These are phyloP conservation scores for Tricholomella constricta DNA, from an alignment of 768 basidiomycete genomes.

Conservation along the genomic window DNA sequence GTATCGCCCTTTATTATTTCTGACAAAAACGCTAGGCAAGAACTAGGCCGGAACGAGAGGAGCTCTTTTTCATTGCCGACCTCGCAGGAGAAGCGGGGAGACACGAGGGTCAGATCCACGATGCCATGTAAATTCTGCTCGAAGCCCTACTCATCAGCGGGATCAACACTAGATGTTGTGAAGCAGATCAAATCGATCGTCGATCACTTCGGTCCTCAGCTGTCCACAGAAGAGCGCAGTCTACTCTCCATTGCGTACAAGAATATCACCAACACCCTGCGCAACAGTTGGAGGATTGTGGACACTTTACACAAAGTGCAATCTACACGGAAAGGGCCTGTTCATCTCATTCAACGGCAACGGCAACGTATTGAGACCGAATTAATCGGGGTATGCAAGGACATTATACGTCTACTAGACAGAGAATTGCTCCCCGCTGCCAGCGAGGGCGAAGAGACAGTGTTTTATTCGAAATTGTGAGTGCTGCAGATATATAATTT, in stretches of 20 bases:
- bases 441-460: slow-evolving; percentile 76
- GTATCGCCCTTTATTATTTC: not conserved
- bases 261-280: slow-evolving; percentile 81
- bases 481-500: slow-evolving; percentile 19
- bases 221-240: slow-evolving; percentile 86
- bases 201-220: slow-evolving; percentile 62
- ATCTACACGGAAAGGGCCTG: slow-evolving; percentile 47
- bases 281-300: slow-evolving; percentile 83
- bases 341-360: slow-evolving; percentile 69
- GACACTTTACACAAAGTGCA: slow-evolving; percentile 76
- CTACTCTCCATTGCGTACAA: slow-evolving; percentile 90
- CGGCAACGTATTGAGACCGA: slow-evolving; percentile 77
- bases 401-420: slow-evolving; percentile 73
- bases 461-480: slow-evolving; percentile 90
- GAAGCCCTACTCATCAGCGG: not conserved
- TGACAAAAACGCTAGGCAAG: slow-evolving; percentile 8
- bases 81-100: slow-evolving; percentile 88
- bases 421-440: slow-evolving; percentile 48
- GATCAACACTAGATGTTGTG: slow-evolving; percentile 60
- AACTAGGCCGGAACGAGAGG: slow-evolving; percentile 29
- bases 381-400: slow-evolving; percentile 75
- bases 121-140: not conserved
- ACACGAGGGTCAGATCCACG: slow-evolving; percentile 65
- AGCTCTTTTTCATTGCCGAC: slow-evolving; percentile 68
- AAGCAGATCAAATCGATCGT: slow-evolving; percentile 77